phyloP scores from a whole-genome alignment of 1,284 basidiomycete genomes.

The Fereydounia khargensis region DNA sequence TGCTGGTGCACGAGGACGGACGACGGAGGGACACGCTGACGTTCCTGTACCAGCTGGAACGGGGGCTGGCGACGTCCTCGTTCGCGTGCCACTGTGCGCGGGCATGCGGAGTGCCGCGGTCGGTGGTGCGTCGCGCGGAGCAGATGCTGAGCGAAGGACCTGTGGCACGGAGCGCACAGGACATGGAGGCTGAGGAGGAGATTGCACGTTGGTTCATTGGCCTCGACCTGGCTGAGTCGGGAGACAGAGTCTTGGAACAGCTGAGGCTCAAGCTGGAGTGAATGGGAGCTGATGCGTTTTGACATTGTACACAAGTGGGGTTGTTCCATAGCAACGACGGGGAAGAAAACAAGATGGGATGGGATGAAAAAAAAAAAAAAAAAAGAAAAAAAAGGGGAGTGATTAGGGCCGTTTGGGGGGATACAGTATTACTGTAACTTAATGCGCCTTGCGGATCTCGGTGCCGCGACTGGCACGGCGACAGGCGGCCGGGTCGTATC shows the following conservation, averaged over 20 bases:
- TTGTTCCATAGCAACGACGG: no score
- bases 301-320: no score
- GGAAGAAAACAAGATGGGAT: neutral
- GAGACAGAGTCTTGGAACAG: no score
- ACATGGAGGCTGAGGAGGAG: conserved; percentile 10
- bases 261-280: no score
- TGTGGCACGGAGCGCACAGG: conserved; percentile 10
- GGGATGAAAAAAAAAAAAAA: neutral
- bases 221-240: conserved; percentile 9
- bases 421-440: conserved; percentile 17
- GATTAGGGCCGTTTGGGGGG: neutral
- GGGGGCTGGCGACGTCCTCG: conserved; percentile 19
- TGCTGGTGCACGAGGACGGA: conserved; percentile 7
- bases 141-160: conserved; percentile 7
- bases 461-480: conserved; percentile 34
- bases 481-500: conserved; percentile 62
- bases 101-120: conserved; percentile 23
- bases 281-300: no score
- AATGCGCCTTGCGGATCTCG: no score
- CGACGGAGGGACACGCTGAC: conserved; percentile 7
- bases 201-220: conserved; percentile 18
- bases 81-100: conserved; percentile 28
- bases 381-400: neutral
- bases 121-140: conserved; percentile 18
- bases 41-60: conserved; percentile 21